Base-by-base conservation (phyloP, 441 rosid genomes). In the Populus tomentosa region DNA sequence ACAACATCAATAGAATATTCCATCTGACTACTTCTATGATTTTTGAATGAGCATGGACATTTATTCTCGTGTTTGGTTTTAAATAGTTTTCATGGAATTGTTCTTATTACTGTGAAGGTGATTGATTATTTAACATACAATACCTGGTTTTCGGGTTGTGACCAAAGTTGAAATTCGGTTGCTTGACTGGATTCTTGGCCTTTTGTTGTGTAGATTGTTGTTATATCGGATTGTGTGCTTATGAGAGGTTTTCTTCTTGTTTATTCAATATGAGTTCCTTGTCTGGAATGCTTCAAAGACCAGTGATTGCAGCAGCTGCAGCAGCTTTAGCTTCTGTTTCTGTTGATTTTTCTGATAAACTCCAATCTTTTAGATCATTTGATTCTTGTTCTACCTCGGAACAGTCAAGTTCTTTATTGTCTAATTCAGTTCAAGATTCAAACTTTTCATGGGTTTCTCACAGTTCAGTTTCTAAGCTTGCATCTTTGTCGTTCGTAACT, bases 291-390 rank as follows among this genome's bases (percentile, higher is more conserved):
- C 71, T 90, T 77, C 98, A 93, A 84, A 89, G 99, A 64, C 98
- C 97, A 67, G 86, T 93, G 62, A 91, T 86, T 18, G 98, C 97
- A 14, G 95, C 96, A 0, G 90, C 93, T 5, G 98, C 95, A 24
- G 86, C 92, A 59, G 88, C 91, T 3, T 87, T 86, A 8, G 97
- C 98, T 70, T 94, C 97, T 10, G 87, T 88, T 6, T 91, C 97
- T 75, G 80, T 88, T 40, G 94, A 93, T 75, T 67, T 89, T 74
- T 84, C 96, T 35, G 95, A 88, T 38, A 92, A 82, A 66, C 83
- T 90, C 35, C 83, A 85, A 0, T 87, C 91, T 82, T 76, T 82
- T 28, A 86, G 72, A 79, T 77, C 89, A 70, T 67, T 77, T 18
- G 81, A 79, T 50, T n/a, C 74, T 38, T 67, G 78, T 77, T 87